These are phyloP conservation scores for Neoconidiobolus thromboides DNA, from an alignment of 371 early-diverging fungal genomes.

Conservation along the genomic window DNA sequence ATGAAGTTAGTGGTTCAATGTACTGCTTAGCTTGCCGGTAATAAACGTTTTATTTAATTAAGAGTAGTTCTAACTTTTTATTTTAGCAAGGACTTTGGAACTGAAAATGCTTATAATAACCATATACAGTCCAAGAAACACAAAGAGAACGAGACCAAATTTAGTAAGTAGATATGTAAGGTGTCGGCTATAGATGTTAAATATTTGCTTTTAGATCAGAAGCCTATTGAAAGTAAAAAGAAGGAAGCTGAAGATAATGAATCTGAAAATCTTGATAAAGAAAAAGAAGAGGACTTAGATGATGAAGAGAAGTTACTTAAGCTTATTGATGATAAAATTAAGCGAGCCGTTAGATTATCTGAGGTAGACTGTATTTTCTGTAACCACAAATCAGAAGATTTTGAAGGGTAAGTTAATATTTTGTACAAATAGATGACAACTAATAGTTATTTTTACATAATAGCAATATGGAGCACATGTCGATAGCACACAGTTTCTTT, in stretches of 20 bases:
- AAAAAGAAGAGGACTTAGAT: slow-evolving; percentile 2
- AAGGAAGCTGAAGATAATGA: slow-evolving; percentile 17
- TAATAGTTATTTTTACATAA: background rate
- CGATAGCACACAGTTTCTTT: slow-evolving; percentile 70
- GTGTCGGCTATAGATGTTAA: too few relatives aligned
- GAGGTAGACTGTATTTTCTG: slow-evolving; percentile 73
- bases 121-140: slow-evolving; percentile 85
- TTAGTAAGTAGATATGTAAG: background rate
- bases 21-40: slow-evolving; percentile 4
- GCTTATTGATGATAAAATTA: slow-evolving; percentile 40
- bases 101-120: slow-evolving; percentile 61
- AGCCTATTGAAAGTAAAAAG: slow-evolving; percentile 2
- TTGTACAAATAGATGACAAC: background rate
- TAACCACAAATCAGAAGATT: slow-evolving; percentile 31
- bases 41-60: background rate
- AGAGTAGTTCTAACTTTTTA: background rate
- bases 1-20: background rate
- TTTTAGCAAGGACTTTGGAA: slow-evolving; percentile 16
- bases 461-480: slow-evolving; percentile 81
- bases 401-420: slow-evolving; percentile 22
- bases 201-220: too few relatives aligned
- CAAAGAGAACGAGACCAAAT: slow-evolving; percentile 43
- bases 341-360: slow-evolving; percentile 32
- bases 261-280: slow-evolving; percentile 16
- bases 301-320: slow-evolving; percentile 20